phyloP scores from a whole-genome alignment of 306 rosid species.

The Styphnolobium japonicum region DNA sequence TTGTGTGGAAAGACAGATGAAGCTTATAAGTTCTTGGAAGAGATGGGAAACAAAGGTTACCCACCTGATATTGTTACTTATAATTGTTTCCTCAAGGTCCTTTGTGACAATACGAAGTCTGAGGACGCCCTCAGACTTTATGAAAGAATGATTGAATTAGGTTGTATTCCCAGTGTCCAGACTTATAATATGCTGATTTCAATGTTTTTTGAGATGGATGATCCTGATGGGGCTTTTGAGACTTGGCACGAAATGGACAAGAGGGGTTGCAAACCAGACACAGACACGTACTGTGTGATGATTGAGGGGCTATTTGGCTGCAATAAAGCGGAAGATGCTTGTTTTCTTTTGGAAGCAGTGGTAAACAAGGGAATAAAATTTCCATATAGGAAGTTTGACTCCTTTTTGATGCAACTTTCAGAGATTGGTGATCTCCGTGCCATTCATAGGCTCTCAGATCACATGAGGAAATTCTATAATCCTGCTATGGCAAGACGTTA shows the following conservation, averaged over 20 bases:
- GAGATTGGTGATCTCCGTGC: constrained; percentile 67
- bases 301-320: constrained; percentile 81
- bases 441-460: constrained; percentile 78
- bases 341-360: constrained; percentile 72
- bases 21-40: constrained; percentile 80
- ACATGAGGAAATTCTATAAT: constrained; percentile 86
- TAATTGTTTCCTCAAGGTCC: constrained; percentile 90
- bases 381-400: constrained; percentile 72
- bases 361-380: constrained; percentile 64
- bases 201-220: constrained; percentile 73
- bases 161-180: constrained; percentile 81
- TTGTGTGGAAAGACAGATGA: constrained; percentile 64
- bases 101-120: constrained; percentile 66
- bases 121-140: constrained; percentile 75
- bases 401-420: constrained; percentile 69
- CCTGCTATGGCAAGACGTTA: constrained; percentile 81
- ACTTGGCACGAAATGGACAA: constrained; percentile 81
- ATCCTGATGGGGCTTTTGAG: constrained; percentile 73
- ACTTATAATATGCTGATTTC: constrained; percentile 82
- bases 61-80: constrained; percentile 85
- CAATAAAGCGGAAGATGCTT: constrained; percentile 62
- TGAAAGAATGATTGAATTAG: constrained; percentile 56
- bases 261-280: constrained; percentile 53
- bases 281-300: constrained; percentile 70
- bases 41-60: constrained; percentile 96